Conservation (phyloP, 345 rosid species). For the Linum tenue region DNA sequence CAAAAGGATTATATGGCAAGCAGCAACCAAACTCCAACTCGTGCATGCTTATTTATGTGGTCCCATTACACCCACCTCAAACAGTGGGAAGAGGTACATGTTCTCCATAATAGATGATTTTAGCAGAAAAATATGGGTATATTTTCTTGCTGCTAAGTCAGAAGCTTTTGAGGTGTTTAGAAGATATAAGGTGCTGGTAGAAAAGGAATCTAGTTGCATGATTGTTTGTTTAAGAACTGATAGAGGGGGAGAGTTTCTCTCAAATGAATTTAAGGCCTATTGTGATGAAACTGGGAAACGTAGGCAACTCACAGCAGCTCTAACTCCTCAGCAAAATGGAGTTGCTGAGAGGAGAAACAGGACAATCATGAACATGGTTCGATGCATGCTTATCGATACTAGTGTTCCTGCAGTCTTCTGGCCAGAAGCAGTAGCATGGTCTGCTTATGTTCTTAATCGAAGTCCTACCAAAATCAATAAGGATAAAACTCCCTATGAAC, state of each 20-base stretch:
- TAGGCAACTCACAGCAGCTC: neutral
- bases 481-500: neutral
- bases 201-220: neutral
- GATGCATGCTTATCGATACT: neutral
- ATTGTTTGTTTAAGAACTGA: neutral
- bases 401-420: neutral
- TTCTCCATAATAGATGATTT: neutral
- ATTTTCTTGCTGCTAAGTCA: neutral
- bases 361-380: neutral
- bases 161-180: neutral
- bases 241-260: neutral
- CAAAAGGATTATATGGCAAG: neutral
- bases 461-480: neutral
- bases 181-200: neutral
- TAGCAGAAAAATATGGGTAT: neutral
- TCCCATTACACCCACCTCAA: neutral
- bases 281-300: neutral
- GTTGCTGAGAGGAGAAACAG: neutral
- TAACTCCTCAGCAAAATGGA: slow-evolving; percentile 3
- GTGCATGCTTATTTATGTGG: neutral
- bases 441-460: neutral
- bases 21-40: neutral
- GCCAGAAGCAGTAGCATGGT: neutral
- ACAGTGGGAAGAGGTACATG: neutral
- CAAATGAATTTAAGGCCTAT: neutral